Conservation (phyloP, 1,284 basidiomycete genomes). For the Puccinia sorghi region DNA sequence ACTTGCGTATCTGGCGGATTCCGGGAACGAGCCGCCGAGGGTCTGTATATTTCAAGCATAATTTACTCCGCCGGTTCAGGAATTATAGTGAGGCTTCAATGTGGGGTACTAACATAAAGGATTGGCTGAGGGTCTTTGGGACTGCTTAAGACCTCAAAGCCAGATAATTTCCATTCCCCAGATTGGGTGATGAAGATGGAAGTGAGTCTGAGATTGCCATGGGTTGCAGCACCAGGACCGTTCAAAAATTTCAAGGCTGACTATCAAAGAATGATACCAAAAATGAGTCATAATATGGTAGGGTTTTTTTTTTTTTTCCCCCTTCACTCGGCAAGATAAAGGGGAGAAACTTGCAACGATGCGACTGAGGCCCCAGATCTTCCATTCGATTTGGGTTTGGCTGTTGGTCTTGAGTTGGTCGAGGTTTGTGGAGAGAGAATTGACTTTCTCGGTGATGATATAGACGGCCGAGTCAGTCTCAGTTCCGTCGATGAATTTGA, state of each 20-base stretch:
- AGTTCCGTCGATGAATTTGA: constrained; percentile 89
- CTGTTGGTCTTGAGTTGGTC: constrained; percentile 53
- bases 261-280: constrained; percentile 59
- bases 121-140: constrained; percentile 73
- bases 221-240: constrained; percentile 70
- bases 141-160: constrained; percentile 85
- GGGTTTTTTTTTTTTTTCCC: too few species aligned
- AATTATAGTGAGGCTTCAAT: too few species aligned
- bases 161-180: constrained; percentile 94
- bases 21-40: constrained; percentile 55
- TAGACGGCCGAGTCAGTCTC: constrained; percentile 84
- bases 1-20: constrained; percentile 61
- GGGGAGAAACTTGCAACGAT: constrained; percentile 69
- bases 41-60: constrained; percentile 28
- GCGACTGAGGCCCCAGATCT: constrained; percentile 88
- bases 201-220: constrained; percentile 77
- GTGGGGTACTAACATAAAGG: constrained; percentile 76
- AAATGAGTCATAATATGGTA: too few species aligned
- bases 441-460: constrained; percentile 91
- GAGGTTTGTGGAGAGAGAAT: constrained; percentile 73
- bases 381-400: constrained; percentile 71
- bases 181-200: constrained; percentile 85
- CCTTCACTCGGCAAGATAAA: too few species aligned
- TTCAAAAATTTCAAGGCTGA: constrained; percentile 90
- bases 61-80: too few species aligned